Evolutionary conservation across 768 basidiomycete species (phyloP), one percentile per base, ranked within the genome.

Genomic region (Kwoniella shandongensis): DNA sequence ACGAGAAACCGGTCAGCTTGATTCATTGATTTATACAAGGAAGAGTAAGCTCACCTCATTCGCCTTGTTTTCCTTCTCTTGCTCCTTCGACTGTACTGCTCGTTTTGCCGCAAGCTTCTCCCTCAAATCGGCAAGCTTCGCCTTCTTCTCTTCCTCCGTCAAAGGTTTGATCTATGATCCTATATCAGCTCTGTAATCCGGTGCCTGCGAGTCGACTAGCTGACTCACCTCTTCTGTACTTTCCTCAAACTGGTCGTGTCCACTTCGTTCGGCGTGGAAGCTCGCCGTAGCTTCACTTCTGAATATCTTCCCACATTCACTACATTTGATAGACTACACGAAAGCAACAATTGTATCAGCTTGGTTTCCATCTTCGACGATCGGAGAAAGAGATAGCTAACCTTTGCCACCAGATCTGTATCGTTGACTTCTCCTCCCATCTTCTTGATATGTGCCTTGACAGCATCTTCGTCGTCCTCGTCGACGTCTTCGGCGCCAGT

Each of bases 221-320:
- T 41, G 36, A 47, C 78, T 47, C 44, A 89, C 91, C 82, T 97
- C 94, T 69, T 98, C 92, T 0, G 85, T 89, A 1, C 88, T 91
- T 71, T 97, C 94, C 73, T 96, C 93, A 62, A 97, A 98, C 64
- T 92, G 86, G 76, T 91, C 86, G 73, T 99, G 94, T 0, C 94
- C 94, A 64, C 86, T 89, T 80, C 91, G 91, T 77, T 93, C 91
- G 0, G 91, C 93, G 68, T 96, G 93, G 76, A 85, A 94, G 64
- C 89, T 89, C 13, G 90, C 93, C 15, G 94, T 79, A 2, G 88
- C 89, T 0, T 88, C 87, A 65, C 89, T 91, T 69, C 80, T 79
- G 81, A 96, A 96, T 22, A 84, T 80, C 79, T 96, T 96, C 59
- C 86, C 84, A 74, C 92, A 94, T 67, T 87, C 76, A 40, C 5